These are phyloP conservation scores for Lanmaoa pseudosensibilis DNA, from an alignment of 768 basidiomycete genomes.

Conservation along the genomic window DNA sequence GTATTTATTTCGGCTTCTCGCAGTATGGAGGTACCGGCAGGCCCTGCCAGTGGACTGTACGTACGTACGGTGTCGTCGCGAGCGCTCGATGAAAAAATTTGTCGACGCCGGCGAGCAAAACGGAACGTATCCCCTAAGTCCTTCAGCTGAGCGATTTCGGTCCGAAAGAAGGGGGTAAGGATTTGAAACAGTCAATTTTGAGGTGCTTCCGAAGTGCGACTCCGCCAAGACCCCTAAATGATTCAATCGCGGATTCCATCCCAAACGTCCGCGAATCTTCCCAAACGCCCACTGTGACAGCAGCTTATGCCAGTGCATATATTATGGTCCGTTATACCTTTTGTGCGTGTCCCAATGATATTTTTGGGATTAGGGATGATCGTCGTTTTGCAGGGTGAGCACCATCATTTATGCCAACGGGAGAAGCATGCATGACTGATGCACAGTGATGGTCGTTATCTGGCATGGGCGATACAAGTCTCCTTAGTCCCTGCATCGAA, in stretches of 20 bases:
- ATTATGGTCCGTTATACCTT: neutral
- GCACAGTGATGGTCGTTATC: conserved; percentile 3
- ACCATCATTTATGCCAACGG: neutral
- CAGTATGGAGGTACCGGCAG: neutral
- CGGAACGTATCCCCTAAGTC: neutral
- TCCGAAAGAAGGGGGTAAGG: neutral
- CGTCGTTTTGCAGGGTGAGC: conserved; percentile 4
- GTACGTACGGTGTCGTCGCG: neutral
- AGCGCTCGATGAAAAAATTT: neutral
- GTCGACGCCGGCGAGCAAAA: neutral
- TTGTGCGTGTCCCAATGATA: neutral
- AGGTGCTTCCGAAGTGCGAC: neutral
- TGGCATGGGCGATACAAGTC: neutral
- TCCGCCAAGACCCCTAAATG: neutral
- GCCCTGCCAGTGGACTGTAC: conserved; percentile 7
- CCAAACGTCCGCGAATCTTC: conserved; percentile 1
- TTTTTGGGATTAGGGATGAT: neutral
- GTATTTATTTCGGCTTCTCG: neutral
- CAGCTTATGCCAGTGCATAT: neutral
- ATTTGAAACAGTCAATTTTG: neutral
- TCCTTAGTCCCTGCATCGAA: neutral
- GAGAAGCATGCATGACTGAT: neutral
- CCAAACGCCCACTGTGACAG: neutral
- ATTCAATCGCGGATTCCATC: neutral
- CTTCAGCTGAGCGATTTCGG: neutral